A percentile compares a stretch with the other conserved stretches of the same genome.
phyloP scores from a whole-genome alignment of 1,284 basidiomycete species.

The Stygiomarasmius scandens region DNA sequence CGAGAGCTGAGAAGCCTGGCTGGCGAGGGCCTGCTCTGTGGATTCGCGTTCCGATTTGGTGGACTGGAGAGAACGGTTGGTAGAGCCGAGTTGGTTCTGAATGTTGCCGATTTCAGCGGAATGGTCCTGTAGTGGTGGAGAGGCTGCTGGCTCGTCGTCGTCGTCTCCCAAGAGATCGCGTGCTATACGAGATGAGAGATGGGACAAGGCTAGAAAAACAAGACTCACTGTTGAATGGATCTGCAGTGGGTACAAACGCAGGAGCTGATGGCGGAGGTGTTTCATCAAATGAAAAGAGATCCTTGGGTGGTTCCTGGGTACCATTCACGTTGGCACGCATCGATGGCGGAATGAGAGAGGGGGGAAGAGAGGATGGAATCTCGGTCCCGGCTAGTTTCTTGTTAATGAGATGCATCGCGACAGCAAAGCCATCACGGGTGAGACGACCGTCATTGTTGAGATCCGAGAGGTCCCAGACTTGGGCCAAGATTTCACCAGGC shows the following conservation, averaged over 20 bases:
- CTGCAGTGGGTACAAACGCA: conserved; percentile 24
- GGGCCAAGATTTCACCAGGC: conserved; percentile 83
- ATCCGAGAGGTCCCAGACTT: conserved; percentile 95
- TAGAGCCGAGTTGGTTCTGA: conserved; percentile 84
- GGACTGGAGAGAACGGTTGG: conserved; percentile 67
- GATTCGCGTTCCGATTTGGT: conserved; percentile 60
- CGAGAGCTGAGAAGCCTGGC: conserved; percentile 71
- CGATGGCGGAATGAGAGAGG: conserved; percentile 80
- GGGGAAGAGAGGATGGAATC: conserved; percentile 74
- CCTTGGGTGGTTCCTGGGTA: conserved; percentile 37
- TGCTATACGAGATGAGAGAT: conserved; percentile 33
- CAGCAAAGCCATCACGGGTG: conserved; percentile 92
- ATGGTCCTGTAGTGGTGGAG: conserved; percentile 63
- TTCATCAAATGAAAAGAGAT: conserved; percentile 64
- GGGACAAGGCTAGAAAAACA: too few species aligned
- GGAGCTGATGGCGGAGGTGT: conserved; percentile 55
- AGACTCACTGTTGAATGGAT: conserved; percentile 21
- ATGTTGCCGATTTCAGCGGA: conserved; percentile 86
- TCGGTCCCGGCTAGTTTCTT: conserved; percentile 85
- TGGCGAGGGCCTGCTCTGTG: conserved; percentile 59
- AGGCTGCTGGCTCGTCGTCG: conserved; percentile 44
- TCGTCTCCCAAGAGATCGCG: conserved; percentile 75
- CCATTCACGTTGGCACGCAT: conserved; percentile 51
- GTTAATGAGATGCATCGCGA: conserved; percentile 95
- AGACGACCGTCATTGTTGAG: conserved; percentile 88